These are phyloP conservation scores for Nissolia schottii DNA, from an alignment of 306 rosid species.

Conservation along the genomic window DNA sequence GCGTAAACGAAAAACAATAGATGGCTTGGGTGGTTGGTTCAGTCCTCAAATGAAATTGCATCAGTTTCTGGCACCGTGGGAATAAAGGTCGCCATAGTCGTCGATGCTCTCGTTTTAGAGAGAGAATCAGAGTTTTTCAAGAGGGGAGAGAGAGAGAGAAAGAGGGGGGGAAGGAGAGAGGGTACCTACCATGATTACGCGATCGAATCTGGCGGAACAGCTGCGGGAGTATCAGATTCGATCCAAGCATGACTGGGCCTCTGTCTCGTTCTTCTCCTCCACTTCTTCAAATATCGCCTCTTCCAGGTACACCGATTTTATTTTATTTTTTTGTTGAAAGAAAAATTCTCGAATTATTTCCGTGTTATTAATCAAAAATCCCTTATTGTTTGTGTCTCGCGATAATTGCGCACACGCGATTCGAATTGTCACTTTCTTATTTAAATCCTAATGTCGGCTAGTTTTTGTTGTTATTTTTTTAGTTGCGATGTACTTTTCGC, in stretches of 20 bases:
- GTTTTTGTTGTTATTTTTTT: not conserved
- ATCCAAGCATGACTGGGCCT: slow-evolving; percentile 98
- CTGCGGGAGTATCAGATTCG: slow-evolving; percentile 97
- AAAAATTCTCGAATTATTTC: not conserved
- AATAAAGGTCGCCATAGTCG: slow-evolving; percentile 28
- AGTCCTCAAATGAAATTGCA: slow-evolving; percentile 17
- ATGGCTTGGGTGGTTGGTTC: slow-evolving; percentile 17
- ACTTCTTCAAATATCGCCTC: slow-evolving; percentile 68
- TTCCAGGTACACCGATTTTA: slow-evolving; percentile 50
- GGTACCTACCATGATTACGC: slow-evolving; percentile 68
- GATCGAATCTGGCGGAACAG: slow-evolving; percentile 99
- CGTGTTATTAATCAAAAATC: not conserved
- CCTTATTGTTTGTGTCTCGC: not conserved
- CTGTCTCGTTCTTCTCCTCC: slow-evolving; percentile 95
- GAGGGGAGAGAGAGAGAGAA: not conserved
- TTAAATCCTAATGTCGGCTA: not conserved
- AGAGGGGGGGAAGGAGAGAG: slow-evolving; percentile 6
- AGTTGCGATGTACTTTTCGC: not conserved
- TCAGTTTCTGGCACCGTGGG: slow-evolving; percentile 18
- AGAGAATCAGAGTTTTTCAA: slow-evolving; percentile 21
- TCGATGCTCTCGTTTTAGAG: not conserved
- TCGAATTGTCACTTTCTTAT: not conserved
- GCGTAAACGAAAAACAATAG: not conserved
- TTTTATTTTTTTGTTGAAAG: too few relatives aligned
- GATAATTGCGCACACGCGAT: not conserved